These are phyloP conservation scores for Vitis hybrid DNA, from an alignment of 177 flowering plant genomes.

Conservation along the genomic window DNA sequence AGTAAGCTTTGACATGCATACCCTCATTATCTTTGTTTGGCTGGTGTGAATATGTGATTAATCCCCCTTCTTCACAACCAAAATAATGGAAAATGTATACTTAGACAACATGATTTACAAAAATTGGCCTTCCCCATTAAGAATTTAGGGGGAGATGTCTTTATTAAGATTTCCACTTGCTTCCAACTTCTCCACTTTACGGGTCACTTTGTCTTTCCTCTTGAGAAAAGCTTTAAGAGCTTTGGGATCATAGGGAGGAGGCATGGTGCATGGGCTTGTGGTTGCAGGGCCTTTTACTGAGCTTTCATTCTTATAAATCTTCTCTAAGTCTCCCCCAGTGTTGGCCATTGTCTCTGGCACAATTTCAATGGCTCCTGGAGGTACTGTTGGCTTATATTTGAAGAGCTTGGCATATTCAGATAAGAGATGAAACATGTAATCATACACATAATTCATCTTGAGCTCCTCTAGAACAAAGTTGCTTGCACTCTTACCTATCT, in stretches of 20 bases:
- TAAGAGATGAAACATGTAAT: constrained; percentile 8
- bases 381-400: background rate
- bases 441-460: constrained; percentile 3
- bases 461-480: no score
- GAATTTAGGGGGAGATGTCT: background rate
- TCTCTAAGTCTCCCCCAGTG: background rate
- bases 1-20: no score
- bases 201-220: background rate
- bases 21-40: no score
- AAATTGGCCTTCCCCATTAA: background rate
- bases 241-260: constrained; percentile 9
- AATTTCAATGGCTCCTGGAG: constrained; percentile 3
- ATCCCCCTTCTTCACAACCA: no score
- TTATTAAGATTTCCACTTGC: no score
- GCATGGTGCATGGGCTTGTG: constrained; percentile 2
- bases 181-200: background rate
- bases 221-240: background rate
- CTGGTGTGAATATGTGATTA: no score
- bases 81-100: no score
- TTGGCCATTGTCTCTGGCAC: constrained; percentile 6
- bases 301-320: background rate
- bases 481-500: no score
- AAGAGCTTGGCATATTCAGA: constrained; percentile 2
- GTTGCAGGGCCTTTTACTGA: background rate
- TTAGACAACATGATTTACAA: no score